Evolutionary conservation across 148 eudicot genomes (phyloP), one percentile per base, ranked within the genome.

Genomic region (Chenopodium formosanum): DNA sequence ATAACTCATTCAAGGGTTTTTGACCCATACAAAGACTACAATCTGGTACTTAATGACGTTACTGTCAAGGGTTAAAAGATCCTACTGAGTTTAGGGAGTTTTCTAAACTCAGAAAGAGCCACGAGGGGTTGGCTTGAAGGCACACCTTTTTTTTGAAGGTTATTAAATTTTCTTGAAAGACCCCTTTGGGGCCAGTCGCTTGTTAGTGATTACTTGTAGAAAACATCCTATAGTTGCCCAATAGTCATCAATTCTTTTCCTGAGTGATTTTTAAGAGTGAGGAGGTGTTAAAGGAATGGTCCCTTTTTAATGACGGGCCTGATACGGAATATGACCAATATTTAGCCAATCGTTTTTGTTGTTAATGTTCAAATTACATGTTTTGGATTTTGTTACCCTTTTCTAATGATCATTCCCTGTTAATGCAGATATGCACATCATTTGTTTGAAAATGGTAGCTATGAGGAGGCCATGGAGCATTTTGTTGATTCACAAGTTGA

Each of bases 401-500:
- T 47, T 64, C 9, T 65, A 1, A 64, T 70, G 77, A 78, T 65
- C 9, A 23, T 74, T 79, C 58, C 56, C 75, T 75, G 40, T 71
- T 74, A 70, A 82, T 88, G 72, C 97, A 97, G 99, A 86, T 97
- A 91, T 83, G 98, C 99, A 53, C 95, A 94, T 86, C 84, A 90
- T 87, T 86, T 97, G 80, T 97, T 92, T 87, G 99, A 97, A 87
- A 97, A 94, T 84, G 99, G 94, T 83, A 92, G 88, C 86, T 94
- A 97, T 78, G 99, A 97, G 88, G 98, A 94, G 82, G 99, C 99
- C 40, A 91, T 94, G 94, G 98, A 97, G 83, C 99, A 97, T 81
- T 94, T 97, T 90, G 68, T 88, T 84, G 91, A 95, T 86, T 94
- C 99, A 84, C 98, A 94, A 90, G 97, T 92, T 25, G 95, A 97